Evolutionary conservation across 1,139 yeast species (phyloP).

Genomic region (Geotrichum aggregatum): DNA sequence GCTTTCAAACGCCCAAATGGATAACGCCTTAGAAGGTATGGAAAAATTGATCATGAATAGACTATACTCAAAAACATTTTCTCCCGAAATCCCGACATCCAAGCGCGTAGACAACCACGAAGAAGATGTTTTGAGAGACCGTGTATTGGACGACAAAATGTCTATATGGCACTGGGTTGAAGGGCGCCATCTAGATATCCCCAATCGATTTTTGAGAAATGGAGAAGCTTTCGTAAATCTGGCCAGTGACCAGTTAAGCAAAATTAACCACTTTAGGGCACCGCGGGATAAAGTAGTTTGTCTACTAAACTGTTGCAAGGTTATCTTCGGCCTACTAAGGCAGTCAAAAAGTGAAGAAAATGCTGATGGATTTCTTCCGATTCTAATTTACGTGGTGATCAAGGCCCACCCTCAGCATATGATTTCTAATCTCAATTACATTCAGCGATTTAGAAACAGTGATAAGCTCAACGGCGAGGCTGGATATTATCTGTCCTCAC

Average conservation of each 20-base stretch:
- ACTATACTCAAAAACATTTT: slow-evolving; percentile 69
- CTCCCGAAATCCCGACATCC: slow-evolving; percentile 61
- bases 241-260: slow-evolving; percentile 64
- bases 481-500: slow-evolving; percentile 79
- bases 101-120: slow-evolving; percentile 50
- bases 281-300: slow-evolving; percentile 95
- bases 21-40: slow-evolving; percentile 82
- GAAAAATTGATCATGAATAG: slow-evolving; percentile 91
- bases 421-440: slow-evolving; percentile 74
- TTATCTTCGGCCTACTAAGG: slow-evolving; percentile 79
- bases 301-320: slow-evolving; percentile 84
- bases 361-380: slow-evolving; percentile 90
- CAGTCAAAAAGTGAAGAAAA: slow-evolving; percentile 66
- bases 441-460: slow-evolving; percentile 73
- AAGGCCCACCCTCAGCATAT: slow-evolving; percentile 61
- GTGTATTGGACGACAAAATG: slow-evolving; percentile 52
- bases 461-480: slow-evolving; percentile 83
- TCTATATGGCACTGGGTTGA: slow-evolving; percentile 69
- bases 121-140: slow-evolving; percentile 63
- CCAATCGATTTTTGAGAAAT: slow-evolving; percentile 44
- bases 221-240: slow-evolving; percentile 61
- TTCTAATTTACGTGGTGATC: slow-evolving; percentile 72
- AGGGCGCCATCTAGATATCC: slow-evolving; percentile 77
- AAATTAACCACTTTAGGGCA: slow-evolving; percentile 78
- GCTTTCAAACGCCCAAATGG: slow-evolving; percentile 57